Base-by-base conservation (phyloP, 805 yeast species). In the Spathaspora girioi region DNA sequence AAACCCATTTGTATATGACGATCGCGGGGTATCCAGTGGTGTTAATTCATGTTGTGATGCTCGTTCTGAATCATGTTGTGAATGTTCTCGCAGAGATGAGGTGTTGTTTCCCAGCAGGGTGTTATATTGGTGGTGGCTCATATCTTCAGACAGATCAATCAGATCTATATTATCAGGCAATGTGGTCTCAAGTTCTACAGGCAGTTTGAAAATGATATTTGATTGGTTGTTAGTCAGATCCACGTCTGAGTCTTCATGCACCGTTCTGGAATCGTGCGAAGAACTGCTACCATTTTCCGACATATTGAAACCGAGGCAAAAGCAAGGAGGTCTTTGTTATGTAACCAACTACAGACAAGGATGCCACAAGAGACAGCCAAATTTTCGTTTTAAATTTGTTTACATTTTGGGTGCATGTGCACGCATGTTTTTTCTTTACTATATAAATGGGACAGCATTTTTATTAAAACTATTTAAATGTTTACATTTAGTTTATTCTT, bases 1-100 rank as follows among this genome's bases (percentile, higher is more conserved):
- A 14, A n/a, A 35, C 2, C 18, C 14, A 35, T 35, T 35, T 3
- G 15, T 35, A 35, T 35, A 7, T 35, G 44, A 23, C 2, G 44
- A 3, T 17, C 17, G 26, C 9, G 44, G 44, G 19, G 43, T 11
- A 19, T 31, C 35, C 10, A 10, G 35, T 14, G 35, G 35, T 31
- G 11, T 50, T 50, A 18, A 49, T 49, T 43, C 56, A 52, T 8
- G 57, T 46, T 35, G 27, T n/a, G 17, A 35, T 14, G 40, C 15
- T 42, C n/a, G 29, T 14, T 18, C 27, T 19, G 18, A 18, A 35
- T 32, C 52, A 45, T 45, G 17, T 45, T 31, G 40, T 35, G 40
- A 15, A n/a, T 9, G 35, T 31, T 10, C 12, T 3, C 9, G 35
- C 5, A 23, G 26, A 4, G 32, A 29, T 8, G 9, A 9, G n/a